These are phyloP conservation scores for Diutina neorugosa DNA, from an alignment of 1,139 yeast species.

Conservation along the genomic window DNA sequence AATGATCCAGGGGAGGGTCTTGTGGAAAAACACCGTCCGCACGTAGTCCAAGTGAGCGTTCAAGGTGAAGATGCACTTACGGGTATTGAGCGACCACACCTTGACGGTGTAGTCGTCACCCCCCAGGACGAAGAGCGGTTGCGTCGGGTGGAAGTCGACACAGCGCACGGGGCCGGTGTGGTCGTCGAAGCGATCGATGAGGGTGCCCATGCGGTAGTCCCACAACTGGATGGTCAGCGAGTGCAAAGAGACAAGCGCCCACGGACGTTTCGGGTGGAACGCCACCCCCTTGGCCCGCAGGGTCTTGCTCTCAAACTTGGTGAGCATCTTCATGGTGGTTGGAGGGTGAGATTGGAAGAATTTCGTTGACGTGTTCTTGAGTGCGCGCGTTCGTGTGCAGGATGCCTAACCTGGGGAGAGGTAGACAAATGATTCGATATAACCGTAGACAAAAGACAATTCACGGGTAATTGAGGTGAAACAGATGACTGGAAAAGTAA, in stretches of 20 bases:
- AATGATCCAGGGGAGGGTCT: slow-evolving; percentile 94
- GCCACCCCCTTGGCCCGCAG: slow-evolving; percentile 98
- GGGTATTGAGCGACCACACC: slow-evolving; percentile 90
- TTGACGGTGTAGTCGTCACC: slow-evolving; percentile 94
- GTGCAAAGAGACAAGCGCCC: slow-evolving; percentile 91
- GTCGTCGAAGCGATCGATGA: slow-evolving; percentile 92
- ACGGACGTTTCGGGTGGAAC: slow-evolving; percentile 93
- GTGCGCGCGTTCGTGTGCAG: neutral
- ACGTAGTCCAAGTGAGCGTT: slow-evolving; percentile 93
- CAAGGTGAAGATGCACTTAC: slow-evolving; percentile 84
- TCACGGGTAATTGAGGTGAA: too few species aligned
- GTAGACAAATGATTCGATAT: too few species aligned
- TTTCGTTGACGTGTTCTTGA: neutral
- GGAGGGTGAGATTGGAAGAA: neutral
- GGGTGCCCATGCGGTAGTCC: slow-evolving; percentile 99
- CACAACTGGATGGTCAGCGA: slow-evolving; percentile 93
- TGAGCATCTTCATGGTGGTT: slow-evolving; percentile 81
- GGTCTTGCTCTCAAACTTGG: slow-evolving; percentile 97
- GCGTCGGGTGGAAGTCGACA: slow-evolving; percentile 94
- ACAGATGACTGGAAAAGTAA: too few species aligned
- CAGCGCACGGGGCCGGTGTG: slow-evolving; percentile 98
- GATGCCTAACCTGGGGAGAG: neutral
- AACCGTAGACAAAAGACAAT: too few species aligned
- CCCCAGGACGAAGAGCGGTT: slow-evolving; percentile 92
- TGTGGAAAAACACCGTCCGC: slow-evolving; percentile 90